Base-by-base conservation (phyloP, 2,329 filamentous ascomycete species). In the Cryphonectria japonica region DNA sequence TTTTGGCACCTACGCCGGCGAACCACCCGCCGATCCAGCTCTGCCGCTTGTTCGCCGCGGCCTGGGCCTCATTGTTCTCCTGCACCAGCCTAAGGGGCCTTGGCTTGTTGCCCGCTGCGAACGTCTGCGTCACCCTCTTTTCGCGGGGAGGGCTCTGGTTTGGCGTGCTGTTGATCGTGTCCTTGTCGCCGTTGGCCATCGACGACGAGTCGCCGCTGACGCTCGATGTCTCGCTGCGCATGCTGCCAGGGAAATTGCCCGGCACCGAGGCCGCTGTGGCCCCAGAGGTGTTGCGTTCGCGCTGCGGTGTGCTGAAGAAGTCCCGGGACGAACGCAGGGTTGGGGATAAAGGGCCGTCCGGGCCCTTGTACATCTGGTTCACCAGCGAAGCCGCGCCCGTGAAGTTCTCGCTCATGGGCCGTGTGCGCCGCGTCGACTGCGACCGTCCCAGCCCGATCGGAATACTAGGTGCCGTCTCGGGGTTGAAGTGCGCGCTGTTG, bases 291-390 rank as follows among this genome's bases (percentile, higher is more conserved):
- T 76, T 74, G 69, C 78, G 76, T 29, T 73, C 71, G 29, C 71
- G 71, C 69, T 71, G 69, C 37, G 61, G 69, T 67, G 65, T 68
- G 78, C 87, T 88, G 80, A 92, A 92, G 82, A 92, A 92, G 43
- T 88, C 89, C 77, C 88, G 85, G 73, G 88, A 88, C 78, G 87
- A 83, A 73, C 91, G 82, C 76, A 90, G 82, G 3, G 87, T 83
- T 61, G 89, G 86, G 32, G 90, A 92, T 60, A 88, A 84, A 11
- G 89, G 87, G 4, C 88, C 87, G 32, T 92, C 87, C 13, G 90
- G 88, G 19, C 92, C 92, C 77, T 91, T 91, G 83, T 97, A 97
- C 92, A 97, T 97, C 80, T 95, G 94, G 76, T 93, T 93, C 65
- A 97, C 91, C 41, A 97, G 88, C 72, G 87, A 89, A 9, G 93